Percentiles rank a stretch among this genome's conserved stretches.
Conservation (phyloP, 352 stramenopile genomes). For the Globisporangium viniferum region DNA sequence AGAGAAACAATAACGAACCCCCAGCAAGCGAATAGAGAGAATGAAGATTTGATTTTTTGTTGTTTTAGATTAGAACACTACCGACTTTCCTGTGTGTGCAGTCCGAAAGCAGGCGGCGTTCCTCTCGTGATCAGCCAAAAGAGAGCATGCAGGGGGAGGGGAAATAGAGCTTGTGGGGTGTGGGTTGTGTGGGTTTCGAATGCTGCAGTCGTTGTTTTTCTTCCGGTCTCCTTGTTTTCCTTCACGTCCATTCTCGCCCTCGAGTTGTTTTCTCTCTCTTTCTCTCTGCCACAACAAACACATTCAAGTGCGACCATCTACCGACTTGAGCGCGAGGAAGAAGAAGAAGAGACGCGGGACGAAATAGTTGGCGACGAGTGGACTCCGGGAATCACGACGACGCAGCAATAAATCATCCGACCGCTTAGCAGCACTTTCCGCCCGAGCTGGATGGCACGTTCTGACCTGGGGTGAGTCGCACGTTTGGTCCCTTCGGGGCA, state of each 20-base stretch:
- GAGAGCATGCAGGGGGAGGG: slow-evolving; percentile 12
- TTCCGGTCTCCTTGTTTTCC: slow-evolving; percentile 5
- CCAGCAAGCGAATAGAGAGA: slow-evolving; percentile 10
- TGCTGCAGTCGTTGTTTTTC: neutral
- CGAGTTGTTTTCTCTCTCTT: neutral
- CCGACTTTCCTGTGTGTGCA: slow-evolving; percentile 1
- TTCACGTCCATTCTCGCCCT: slow-evolving; percentile 1
- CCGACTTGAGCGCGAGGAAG: slow-evolving; percentile 10
- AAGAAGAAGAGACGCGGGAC: slow-evolving; percentile 13
- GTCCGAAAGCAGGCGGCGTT: slow-evolving; percentile 4
- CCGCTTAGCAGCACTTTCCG: slow-evolving; percentile 82
- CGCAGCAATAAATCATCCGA: slow-evolving; percentile 41
- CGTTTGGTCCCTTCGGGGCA: slow-evolving; percentile 50
- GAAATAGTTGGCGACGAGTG: slow-evolving; percentile 10
- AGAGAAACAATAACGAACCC: neutral
- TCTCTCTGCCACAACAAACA: neutral
- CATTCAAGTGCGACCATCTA: slow-evolving; percentile 16
- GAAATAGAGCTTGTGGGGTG: slow-evolving; percentile 4
- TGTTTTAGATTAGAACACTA: slow-evolving; percentile 16
- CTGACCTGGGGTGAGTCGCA: slow-evolving; percentile 61
- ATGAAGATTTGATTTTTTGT: slow-evolving; percentile 12
- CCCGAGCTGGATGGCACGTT: slow-evolving; percentile 65
- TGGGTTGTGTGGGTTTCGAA: slow-evolving; percentile 6
- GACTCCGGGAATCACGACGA: neutral
- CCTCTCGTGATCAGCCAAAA: slow-evolving; percentile 14